phyloP scores from a whole-genome alignment of 305 asterid species.

The Fraxinus velutina region DNA sequence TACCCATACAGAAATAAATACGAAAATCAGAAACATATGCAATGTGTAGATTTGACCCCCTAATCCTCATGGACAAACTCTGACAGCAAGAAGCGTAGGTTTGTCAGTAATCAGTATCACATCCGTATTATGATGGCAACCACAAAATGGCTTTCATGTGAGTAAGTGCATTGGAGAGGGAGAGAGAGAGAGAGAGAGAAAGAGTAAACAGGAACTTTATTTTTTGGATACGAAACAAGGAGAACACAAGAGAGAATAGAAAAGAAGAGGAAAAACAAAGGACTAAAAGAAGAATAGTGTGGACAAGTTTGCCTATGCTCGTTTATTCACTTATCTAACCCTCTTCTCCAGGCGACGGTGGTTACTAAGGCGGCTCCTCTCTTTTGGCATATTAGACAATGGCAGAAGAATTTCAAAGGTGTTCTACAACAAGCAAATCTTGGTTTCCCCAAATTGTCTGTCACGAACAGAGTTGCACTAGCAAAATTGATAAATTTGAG shows the following conservation, averaged over 20 bases:
- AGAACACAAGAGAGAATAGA: not conserved
- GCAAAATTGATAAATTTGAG: not conserved
- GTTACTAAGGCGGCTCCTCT: not conserved
- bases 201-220: not conserved
- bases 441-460: not conserved
- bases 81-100: not conserved
- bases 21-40: not conserved
- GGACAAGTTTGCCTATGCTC: not conserved
- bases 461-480: not conserved
- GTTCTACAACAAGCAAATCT: not conserved
- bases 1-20: not conserved
- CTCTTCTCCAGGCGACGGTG: not conserved
- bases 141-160: not conserved
- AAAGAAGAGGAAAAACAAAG: not conserved
- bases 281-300: not conserved
- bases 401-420: not conserved
- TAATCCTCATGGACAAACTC: not conserved
- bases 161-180: not conserved
- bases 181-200: not conserved
- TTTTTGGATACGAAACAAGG: not conserved
- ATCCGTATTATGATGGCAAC: not conserved
- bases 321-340: not conserved
- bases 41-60: not conserved
- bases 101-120: not conserved
- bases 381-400: not conserved